A percentile compares a stretch with the other conserved stretches of the same genome.
phyloP scores from a whole-genome alignment of 1,284 basidiomycete species.

The Boletus holoroseus region DNA sequence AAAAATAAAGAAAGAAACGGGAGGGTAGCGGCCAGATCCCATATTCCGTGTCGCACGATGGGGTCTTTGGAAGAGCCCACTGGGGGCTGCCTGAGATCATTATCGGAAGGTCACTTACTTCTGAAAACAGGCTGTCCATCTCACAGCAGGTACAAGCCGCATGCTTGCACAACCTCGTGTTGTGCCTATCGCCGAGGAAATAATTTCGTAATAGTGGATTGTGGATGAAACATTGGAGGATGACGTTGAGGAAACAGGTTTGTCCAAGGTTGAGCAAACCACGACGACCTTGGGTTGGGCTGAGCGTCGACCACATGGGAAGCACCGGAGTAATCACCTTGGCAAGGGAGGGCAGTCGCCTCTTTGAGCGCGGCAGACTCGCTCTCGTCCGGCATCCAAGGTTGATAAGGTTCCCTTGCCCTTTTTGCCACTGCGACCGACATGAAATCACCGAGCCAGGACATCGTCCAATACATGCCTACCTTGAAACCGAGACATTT shows the following conservation, averaged over 20 bases:
- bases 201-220: conserved; percentile 89
- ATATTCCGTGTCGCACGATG: neutral
- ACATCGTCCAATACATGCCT: neutral
- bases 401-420: conserved; percentile 40
- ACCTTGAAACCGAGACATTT: conserved; percentile 46
- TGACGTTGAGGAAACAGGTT: conserved; percentile 92
- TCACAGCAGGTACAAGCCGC: conserved; percentile 90
- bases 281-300: conserved; percentile 55
- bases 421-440: conserved; percentile 35
- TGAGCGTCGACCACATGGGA: conserved; percentile 1
- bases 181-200: conserved; percentile 86
- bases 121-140: conserved; percentile 87
- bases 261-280: conserved; percentile 91
- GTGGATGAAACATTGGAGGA: conserved; percentile 89
- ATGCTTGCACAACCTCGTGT: conserved; percentile 59
- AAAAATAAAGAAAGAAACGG: neutral
- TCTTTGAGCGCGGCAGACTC: conserved; percentile 38
- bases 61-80: neutral
- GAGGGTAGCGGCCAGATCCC: neutral
- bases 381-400: conserved; percentile 40
- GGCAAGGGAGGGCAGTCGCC: conserved; percentile 49
- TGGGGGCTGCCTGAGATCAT: neutral
- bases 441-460: neutral
- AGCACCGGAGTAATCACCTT: conserved; percentile 40
- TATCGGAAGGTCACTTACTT: conserved; percentile 44